A percentile compares a stretch with the other conserved stretches of the same genome.
Conservation (phyloP, 208 protist genomes). For the Acanthamoeba lenticulata region DNA sequence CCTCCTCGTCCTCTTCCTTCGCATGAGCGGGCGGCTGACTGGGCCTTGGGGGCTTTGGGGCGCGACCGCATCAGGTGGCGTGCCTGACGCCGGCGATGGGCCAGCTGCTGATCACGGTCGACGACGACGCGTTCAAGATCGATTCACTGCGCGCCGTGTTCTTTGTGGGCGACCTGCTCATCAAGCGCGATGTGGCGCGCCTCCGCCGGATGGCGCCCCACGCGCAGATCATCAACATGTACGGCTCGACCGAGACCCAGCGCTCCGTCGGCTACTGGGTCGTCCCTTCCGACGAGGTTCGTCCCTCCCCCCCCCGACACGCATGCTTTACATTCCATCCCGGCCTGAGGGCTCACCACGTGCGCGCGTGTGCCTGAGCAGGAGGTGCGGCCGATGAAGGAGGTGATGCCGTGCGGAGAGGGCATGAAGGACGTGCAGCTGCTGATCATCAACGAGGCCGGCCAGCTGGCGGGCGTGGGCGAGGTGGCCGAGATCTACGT, state of each 20-base stretch:
- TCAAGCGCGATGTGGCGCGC: slow-evolving; percentile 81
- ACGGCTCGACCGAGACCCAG: slow-evolving; percentile 85
- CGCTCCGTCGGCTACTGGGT: slow-evolving; percentile 80
- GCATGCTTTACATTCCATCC: background rate
- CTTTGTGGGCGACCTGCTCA: slow-evolving; percentile 84
- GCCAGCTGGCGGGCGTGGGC: slow-evolving; percentile 71
- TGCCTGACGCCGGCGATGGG: slow-evolving; percentile 85
- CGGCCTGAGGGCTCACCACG: background rate
- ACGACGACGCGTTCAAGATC: slow-evolving; percentile 70
- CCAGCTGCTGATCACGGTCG: slow-evolving; percentile 77
- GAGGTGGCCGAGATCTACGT: slow-evolving; percentile 83
- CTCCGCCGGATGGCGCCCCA: slow-evolving; percentile 79
- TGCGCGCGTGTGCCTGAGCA: slow-evolving; percentile 33
- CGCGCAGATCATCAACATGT: slow-evolving; percentile 84
- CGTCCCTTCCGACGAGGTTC: slow-evolving; percentile 30
- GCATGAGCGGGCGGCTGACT: too few species aligned
- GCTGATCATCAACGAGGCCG: slow-evolving; percentile 74
- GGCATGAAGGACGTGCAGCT: slow-evolving; percentile 83
- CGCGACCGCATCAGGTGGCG: slow-evolving; percentile 76
- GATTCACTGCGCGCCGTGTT: slow-evolving; percentile 73
- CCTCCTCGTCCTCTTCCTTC: too few species aligned
- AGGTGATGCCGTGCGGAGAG: slow-evolving; percentile 78
- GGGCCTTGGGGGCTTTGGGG: too few species aligned
- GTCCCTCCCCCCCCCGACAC: background rate
- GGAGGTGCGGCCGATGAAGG: slow-evolving; percentile 71